phyloP scores from a whole-genome alignment of 2,329 filamentous ascomycete species.

The Fusarium haematococcum region DNA sequence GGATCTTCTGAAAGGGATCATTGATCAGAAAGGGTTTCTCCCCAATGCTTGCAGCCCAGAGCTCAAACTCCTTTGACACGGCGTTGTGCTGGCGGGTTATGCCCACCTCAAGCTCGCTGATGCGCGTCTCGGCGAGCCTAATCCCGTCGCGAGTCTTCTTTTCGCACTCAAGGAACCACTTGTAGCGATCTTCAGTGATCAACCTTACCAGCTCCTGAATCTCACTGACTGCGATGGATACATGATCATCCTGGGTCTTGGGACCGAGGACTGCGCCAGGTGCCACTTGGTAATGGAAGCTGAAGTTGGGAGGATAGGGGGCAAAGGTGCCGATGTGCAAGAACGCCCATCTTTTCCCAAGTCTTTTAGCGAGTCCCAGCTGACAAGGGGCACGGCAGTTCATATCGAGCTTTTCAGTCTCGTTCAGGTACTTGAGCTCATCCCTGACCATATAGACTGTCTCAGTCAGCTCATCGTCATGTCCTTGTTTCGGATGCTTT shows the following conservation, averaged over 20 bases:
- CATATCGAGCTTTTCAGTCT: neutral
- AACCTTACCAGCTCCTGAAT: neutral
- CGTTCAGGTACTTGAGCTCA: neutral
- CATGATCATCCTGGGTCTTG: neutral
- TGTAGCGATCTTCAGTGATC: neutral
- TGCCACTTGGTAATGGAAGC: neutral
- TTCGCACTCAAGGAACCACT: neutral
- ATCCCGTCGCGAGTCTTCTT: neutral
- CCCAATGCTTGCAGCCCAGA: neutral
- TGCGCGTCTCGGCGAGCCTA: neutral
- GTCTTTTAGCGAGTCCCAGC: neutral
- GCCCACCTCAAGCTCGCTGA: neutral
- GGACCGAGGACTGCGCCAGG: neutral
- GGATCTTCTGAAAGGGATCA: neutral
- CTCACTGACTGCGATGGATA: neutral
- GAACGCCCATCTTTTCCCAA: neutral
- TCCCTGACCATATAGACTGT: neutral
- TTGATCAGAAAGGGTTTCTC: neutral
- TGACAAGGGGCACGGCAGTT: neutral
- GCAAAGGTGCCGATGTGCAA: neutral
- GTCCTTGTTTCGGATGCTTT: neutral
- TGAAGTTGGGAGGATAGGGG: neutral
- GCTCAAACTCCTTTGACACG: neutral
- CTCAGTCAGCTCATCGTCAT: neutral
- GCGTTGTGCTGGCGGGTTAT: neutral